Base-by-base conservation (phyloP, 768 basidiomycete species). In the Rhodotorula taiwanensis region DNA sequence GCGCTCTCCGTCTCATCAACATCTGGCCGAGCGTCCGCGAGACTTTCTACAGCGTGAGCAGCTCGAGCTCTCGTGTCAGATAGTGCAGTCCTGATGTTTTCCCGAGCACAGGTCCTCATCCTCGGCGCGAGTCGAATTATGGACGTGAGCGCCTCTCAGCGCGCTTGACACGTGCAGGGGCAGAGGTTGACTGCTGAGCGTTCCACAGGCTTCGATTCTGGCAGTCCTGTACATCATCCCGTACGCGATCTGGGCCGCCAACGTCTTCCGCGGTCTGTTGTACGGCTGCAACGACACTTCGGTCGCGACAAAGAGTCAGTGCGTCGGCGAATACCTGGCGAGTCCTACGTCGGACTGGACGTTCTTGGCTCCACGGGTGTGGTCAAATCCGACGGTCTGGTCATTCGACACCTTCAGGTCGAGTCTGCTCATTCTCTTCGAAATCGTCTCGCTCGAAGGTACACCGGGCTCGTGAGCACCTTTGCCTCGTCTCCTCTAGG, bases 381-480 rank as follows among this genome's bases (percentile, higher is more conserved):
- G 94, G 94, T 80, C 83, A 60, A 86, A 89, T 68, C 90, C 94
- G 13, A 89, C 88, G 2, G 81, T 81, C 2, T 97, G 91, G 78
- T 87, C 86, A 4, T 98, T 97, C 73, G 94, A 98, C 76, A 83
- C 79, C 20, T 97, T 97, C 76, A 80, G 82, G 11, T 77, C 85
- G 6, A 86, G 89, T 0, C 78, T 97, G 44, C 81, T 97, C 56
- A 95, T 97, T 72, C 81, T 97, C 2, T 97, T 95, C 71, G 94
- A 98, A 77, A 91, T 94, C 69, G 89, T 97, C 28, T 94, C 92
- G 0, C 78, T 95, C 52, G 92, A 94, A 77, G 94, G 36, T 39
- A 39, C 9, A 16, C 36, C 36, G n/a, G n/a, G n/a, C n/a, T n/a
- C n/a, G n/a, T n/a, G n/a, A n/a, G n/a, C n/a, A n/a, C n/a, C n/a